phyloP scores from a whole-genome alignment of 2,329 filamentous ascomycete genomes.

The Teratosphaeria viscida region DNA sequence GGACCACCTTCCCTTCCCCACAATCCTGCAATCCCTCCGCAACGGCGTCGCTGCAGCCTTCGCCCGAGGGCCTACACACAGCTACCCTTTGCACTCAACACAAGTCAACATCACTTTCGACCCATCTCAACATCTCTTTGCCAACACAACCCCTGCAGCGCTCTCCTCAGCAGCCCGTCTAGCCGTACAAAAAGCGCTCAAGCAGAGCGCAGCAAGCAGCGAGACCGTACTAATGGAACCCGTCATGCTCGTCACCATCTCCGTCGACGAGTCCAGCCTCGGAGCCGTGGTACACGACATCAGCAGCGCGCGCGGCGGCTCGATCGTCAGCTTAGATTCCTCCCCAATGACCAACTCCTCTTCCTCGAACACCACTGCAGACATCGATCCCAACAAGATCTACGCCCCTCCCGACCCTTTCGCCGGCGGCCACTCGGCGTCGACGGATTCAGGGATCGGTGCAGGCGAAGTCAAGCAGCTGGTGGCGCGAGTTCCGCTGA shows the following conservation, averaged over 20 bases:
- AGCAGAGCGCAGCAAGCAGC: constrained; percentile 41
- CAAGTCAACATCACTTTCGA: constrained; percentile 61
- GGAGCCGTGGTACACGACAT: constrained; percentile 77
- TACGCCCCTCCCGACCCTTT: constrained; percentile 88
- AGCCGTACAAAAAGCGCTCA: constrained; percentile 61
- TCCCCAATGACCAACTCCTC: constrained; percentile 19
- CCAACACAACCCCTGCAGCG: constrained; percentile 56
- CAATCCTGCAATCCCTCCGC: constrained; percentile 48
- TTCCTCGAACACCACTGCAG: constrained; percentile 17
- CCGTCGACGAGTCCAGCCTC: constrained; percentile 70
- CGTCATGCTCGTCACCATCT: constrained; percentile 82
- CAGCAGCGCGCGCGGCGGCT: constrained; percentile 60
- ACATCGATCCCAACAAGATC: constrained; percentile 61
- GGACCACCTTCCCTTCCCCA: constrained; percentile 40
- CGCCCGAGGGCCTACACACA: constrained; percentile 70
- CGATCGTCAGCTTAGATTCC: constrained; percentile 56
- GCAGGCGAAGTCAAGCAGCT: constrained; percentile 45
- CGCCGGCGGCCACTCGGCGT: constrained; percentile 17
- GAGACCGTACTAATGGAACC: constrained; percentile 72
- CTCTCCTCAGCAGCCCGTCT: constrained; percentile 56
- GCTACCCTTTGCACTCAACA: constrained; percentile 69
- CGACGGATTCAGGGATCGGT: constrained; percentile 10
- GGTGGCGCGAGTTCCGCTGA: constrained; percentile 77
- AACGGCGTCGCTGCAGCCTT: constrained; percentile 78
- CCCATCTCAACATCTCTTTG: constrained; percentile 51